These are phyloP conservation scores for Pseudocohnilembus persalinus DNA, from an alignment of 169 alveolate species.

Conservation along the genomic window DNA sequence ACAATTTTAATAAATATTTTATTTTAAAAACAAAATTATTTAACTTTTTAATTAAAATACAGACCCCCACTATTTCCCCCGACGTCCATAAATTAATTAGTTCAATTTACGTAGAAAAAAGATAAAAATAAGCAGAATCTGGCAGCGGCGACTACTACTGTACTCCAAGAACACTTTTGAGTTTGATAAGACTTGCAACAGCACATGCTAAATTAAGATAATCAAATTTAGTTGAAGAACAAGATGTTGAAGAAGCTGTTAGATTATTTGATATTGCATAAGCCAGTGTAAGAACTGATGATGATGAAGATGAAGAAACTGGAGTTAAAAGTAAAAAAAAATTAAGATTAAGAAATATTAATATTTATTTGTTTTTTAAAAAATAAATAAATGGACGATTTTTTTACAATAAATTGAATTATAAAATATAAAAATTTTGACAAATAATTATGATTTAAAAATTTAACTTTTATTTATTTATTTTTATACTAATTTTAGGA, in stretches of 20 bases:
- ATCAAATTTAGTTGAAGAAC: slow-evolving; percentile 87
- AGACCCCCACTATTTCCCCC: slow-evolving; percentile 77
- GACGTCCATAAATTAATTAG: slow-evolving; percentile 83
- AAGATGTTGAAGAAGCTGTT: slow-evolving; percentile 96
- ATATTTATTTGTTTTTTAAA: too few species aligned
- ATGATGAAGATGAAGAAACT: neutral
- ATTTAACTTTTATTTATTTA: too few species aligned
- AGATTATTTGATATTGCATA: slow-evolving; percentile 91
- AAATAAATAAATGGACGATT: too few species aligned
- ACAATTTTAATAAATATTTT: too few species aligned
- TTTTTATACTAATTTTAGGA: neutral
- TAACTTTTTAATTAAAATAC: slow-evolving; percentile 86
- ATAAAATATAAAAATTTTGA: too few species aligned
- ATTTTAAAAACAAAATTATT: too few species aligned
- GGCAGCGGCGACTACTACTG: slow-evolving; percentile 91
- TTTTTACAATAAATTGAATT: too few species aligned
- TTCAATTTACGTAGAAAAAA: slow-evolving; percentile 83
- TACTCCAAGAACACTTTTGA: slow-evolving; percentile 97
- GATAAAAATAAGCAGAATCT: slow-evolving; percentile 74
- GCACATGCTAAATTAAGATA: slow-evolving; percentile 92
- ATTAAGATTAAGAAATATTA: too few species aligned
- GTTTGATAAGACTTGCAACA: slow-evolving; percentile 93
- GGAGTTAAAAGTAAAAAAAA: too few species aligned
- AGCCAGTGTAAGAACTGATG: slow-evolving; percentile 74
- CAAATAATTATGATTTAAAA: too few species aligned